A percentile compares a stretch with the other conserved stretches of the same genome.
phyloP scores from a whole-genome alignment of 192 early-diverging fungal species.

The Pilaira anomala region DNA sequence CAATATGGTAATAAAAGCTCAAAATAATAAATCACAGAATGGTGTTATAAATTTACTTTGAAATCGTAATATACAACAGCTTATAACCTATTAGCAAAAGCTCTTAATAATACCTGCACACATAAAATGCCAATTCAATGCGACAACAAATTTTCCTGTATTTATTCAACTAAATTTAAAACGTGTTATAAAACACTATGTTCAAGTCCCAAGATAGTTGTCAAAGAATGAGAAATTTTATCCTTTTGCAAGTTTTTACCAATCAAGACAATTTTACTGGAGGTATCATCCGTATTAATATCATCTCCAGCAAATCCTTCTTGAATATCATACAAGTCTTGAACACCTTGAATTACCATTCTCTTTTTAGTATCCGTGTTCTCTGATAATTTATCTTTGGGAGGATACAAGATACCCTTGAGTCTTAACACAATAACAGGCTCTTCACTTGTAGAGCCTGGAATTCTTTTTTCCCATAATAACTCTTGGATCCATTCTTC shows the following conservation, averaged over 20 bases:
- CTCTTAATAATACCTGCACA: no score
- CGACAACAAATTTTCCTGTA: no score
- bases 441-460: conserved; percentile 6
- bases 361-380: conserved; percentile 27
- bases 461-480: conserved; percentile 57
- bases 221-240: conserved; percentile 26
- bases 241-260: conserved; percentile 30
- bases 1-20: no score
- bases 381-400: conserved; percentile 8
- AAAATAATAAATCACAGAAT: no score
- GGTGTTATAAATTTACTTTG: no score
- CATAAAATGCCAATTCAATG: no score
- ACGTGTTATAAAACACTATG: neutral
- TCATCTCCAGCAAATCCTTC: conserved; percentile 32
- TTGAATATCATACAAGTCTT: conserved; percentile 66
- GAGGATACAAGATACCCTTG: conserved; percentile 56
- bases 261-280: conserved; percentile 41
- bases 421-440: conserved; percentile 52
- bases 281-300: conserved; percentile 22
- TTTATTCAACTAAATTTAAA: no score
- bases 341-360: conserved; percentile 59
- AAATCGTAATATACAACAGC: no score
- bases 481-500: conserved; percentile 63
- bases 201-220: neutral
- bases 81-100: no score